Percentiles rank a stretch among this genome's conserved stretches.
Evolutionary conservation across 352 stramenopile genomes (phyloP).

Genomic region (Paralagenidium karlingii): DNA sequence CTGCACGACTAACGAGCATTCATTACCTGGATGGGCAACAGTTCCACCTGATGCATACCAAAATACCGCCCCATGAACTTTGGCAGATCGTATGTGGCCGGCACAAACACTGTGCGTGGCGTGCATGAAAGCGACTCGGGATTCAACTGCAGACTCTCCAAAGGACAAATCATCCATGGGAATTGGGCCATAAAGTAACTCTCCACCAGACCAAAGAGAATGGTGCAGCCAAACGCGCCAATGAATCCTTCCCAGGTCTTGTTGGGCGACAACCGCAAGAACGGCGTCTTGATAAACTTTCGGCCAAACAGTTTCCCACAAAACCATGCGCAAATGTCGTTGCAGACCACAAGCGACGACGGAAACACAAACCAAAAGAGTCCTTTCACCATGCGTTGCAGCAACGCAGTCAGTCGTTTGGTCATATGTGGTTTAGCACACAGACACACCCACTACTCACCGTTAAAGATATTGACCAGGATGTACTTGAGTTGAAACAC

Average conservation of each 20-base stretch:
- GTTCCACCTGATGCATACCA: constrained; percentile 53
- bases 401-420: too few relatives aligned
- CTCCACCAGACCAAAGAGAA: constrained; percentile 90
- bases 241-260: constrained; percentile 99
- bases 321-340: constrained; percentile 95
- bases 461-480: constrained; percentile 94
- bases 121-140: constrained; percentile 55
- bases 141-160: constrained; percentile 70
- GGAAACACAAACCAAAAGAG: constrained; percentile 94
- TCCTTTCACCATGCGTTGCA: constrained; percentile 18
- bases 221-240: constrained; percentile 92
- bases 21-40: constrained; percentile 72
- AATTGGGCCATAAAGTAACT: constrained; percentile 39
- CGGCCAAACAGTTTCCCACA: constrained; percentile 76
- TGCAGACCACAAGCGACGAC: constrained; percentile 89
- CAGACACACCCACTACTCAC: constrained; percentile 9
- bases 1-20: background rate
- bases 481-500: constrained; percentile 97
- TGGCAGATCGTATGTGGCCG: constrained; percentile 52
- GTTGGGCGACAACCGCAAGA: constrained; percentile 92
- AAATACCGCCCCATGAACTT: constrained; percentile 69
- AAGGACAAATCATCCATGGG: constrained; percentile 91
- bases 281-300: constrained; percentile 89
- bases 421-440: too few relatives aligned
- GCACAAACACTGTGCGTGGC: constrained; percentile 44